These are phyloP conservation scores for Serendipita sp. DNA, from an alignment of 768 basidiomycete genomes.

Conservation along the genomic window DNA sequence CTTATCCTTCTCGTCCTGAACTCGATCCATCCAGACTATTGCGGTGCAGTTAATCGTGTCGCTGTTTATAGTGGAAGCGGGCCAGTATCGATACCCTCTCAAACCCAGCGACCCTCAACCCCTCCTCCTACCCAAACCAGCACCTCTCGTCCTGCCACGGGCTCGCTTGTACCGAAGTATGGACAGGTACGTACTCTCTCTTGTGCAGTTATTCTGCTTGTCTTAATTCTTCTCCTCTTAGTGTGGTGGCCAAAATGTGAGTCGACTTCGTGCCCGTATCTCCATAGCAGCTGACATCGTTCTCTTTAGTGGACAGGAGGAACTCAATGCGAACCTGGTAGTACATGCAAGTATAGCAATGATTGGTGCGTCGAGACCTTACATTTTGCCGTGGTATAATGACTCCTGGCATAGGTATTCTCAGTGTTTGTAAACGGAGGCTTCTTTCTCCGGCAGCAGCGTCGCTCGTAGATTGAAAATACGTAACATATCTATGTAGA, in stretches of 20 bases:
- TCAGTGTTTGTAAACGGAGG: too few species aligned
- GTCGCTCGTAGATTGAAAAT: too few species aligned
- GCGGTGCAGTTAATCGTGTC: constrained; percentile 12
- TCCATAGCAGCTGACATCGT: neutral
- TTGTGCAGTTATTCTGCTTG: neutral
- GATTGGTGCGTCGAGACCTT: neutral
- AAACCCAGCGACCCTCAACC: neutral
- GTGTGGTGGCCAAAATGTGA: neutral
- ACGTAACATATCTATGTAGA: too few species aligned
- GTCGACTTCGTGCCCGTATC: neutral
- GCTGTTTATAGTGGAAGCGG: constrained; percentile 9
- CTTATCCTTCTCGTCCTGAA: neutral
- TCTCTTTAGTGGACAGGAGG: constrained; percentile 2
- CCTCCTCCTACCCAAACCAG: neutral
- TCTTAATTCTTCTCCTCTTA: neutral
- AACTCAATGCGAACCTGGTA: neutral
- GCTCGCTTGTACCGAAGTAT: constrained; percentile 1
- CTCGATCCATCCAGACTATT: constrained; percentile 5
- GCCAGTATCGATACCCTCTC: constrained; percentile 7
- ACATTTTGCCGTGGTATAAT: too few species aligned
- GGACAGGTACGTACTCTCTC: constrained; percentile 7
- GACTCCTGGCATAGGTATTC: too few species aligned
- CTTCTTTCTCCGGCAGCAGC: too few species aligned
- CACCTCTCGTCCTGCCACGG: neutral
- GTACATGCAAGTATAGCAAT: constrained; percentile 4